phyloP scores from a whole-genome alignment of 345 rosid genomes.

The Eucalyptus curtisii region DNA sequence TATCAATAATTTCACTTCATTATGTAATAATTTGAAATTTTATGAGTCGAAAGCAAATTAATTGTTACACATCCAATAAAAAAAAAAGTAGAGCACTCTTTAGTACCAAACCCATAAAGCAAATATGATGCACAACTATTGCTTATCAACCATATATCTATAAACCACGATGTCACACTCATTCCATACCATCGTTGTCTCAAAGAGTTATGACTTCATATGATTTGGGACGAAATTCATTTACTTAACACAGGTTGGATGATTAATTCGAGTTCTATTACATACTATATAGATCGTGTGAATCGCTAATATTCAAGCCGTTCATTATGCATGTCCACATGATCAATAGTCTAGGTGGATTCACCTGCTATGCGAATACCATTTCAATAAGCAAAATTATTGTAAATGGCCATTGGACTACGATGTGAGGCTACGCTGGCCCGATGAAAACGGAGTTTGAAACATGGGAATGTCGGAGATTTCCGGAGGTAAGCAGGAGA shows the following conservation, averaged over 20 bases:
- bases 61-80: background rate
- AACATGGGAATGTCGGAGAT: background rate
- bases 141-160: background rate
- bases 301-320: fast-evolving
- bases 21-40: no score
- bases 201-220: background rate
- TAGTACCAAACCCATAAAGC: background rate
- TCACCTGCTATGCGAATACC: background rate
- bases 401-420: background rate
- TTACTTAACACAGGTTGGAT: background rate
- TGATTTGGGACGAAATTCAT: background rate
- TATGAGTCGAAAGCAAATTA: background rate
- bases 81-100: background rate
- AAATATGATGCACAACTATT: background rate
- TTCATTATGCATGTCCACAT: background rate
- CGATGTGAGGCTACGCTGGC: background rate
- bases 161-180: background rate
- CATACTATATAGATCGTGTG: fast-evolving
- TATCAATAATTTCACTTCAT: background rate
- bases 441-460: background rate
- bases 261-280: background rate
- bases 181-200: fast-evolving
- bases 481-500: background rate
- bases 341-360: background rate
- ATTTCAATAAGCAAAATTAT: no score